Evolutionary conservation across 331 rosid species (phyloP), one percentile per base, ranked within the genome.

Genomic region (Acacia pycnantha): DNA sequence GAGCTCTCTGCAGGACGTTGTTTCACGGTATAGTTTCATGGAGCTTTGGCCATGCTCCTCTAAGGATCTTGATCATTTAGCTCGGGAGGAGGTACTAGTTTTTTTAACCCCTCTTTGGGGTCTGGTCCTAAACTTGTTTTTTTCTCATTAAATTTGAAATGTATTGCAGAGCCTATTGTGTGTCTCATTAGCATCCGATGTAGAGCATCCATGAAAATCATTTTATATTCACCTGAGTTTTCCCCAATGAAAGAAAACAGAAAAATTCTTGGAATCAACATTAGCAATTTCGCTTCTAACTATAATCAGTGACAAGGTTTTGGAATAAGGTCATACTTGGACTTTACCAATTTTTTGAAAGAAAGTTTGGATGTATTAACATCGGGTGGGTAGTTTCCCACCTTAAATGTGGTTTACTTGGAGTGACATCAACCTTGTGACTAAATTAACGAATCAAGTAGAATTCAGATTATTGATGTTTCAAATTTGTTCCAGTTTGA

Each of bases 21-120:
- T 91, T 54, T 92, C 97, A 48, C 93, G 98, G 40, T 95, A 95
- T 82, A 92, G 94, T 84, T 95, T 92, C 82, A 93, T 89, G 99
- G 99, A 93, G 80, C 91, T 93, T 69, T 92, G 98, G 99, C 99
- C 99, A 5, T 90, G 99, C 89, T 79, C 97, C 54, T 84, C 96
- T 11, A 90, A 85, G 81, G 97, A 92, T 74, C 90, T 93, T 87
- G 98, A 95, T 82, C 90, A 90, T 87, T 91, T 95, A 83, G 48
- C 94, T 29, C 84, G 92, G 44, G 97, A 92, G 82, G 97, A 95
- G 99, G 99, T 95, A 91, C 77, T 21, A 11, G 27, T 40, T 14
- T 26, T 59, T 76, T 48, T 48, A 37, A 13, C 22, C 11, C 22
- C 53, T 76, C 46, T 29, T 76, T 35, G 22, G 47, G 6, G 40